These are phyloP conservation scores for Blepharisma undulans DNA, from an alignment of 169 alveolate species.

Conservation along the genomic window DNA sequence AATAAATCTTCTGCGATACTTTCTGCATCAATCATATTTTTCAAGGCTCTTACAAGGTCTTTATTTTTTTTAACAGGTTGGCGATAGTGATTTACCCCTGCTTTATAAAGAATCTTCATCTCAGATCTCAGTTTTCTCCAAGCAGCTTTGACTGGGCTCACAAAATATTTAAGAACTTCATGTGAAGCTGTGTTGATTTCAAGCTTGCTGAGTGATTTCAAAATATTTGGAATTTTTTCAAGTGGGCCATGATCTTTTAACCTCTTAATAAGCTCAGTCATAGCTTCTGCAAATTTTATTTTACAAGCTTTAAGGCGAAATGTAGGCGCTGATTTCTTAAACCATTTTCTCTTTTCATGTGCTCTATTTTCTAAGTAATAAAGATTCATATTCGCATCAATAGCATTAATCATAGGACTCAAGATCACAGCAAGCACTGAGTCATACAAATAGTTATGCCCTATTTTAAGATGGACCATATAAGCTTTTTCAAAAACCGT, in stretches of 20 bases:
- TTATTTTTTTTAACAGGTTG: slow-evolving; percentile 13
- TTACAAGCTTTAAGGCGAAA: slow-evolving; percentile 20
- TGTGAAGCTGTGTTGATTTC: slow-evolving; percentile 10
- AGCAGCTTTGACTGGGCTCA: slow-evolving; percentile 34
- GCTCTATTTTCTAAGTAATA: slow-evolving; percentile 37
- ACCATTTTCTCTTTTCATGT: slow-evolving; percentile 38
- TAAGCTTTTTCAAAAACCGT: slow-evolving; percentile 23
- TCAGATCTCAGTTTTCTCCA: slow-evolving; percentile 10
- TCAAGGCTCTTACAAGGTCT: neutral
- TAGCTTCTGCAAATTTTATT: slow-evolving; percentile 24
- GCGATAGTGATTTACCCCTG: neutral
- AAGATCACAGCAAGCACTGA: neutral
- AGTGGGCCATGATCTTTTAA: slow-evolving; percentile 18
- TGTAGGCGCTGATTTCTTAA: slow-evolving; percentile 27
- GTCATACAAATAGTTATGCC: neutral
- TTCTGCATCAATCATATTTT: neutral
- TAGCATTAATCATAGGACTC: slow-evolving; percentile 16
- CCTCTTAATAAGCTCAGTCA: slow-evolving; percentile 14
- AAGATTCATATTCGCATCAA: slow-evolving; percentile 26
- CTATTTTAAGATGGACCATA: neutral
- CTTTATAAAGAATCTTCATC: neutral
- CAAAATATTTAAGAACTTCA: slow-evolving; percentile 24
- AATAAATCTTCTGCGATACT: slow-evolving; percentile 12
- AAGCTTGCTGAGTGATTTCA: neutral
- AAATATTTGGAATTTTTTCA: neutral